Evolutionary conservation across 2,329 filamentous ascomycete species (phyloP), one percentile per base, ranked within the genome.

Genomic region (Exophiala sp.): DNA sequence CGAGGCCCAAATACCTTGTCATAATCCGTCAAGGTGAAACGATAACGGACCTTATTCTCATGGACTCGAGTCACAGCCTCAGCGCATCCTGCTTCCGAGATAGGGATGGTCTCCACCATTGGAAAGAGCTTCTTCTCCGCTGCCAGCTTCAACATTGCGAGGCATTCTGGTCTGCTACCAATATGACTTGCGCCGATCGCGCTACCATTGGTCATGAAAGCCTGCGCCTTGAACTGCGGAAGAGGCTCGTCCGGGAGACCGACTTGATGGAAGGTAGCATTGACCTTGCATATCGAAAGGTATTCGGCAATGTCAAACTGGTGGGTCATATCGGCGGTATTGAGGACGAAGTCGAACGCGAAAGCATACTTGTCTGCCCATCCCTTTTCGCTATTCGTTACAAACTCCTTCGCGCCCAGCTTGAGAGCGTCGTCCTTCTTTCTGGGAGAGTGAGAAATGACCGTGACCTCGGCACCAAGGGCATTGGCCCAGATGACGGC

Each of bases 271-370:
- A 82, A 80, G 24, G 74, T 70, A 18, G 75, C 73, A 22, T 73
- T 73, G 30, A 80, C 70, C 53, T 73, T 75, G 22, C 80, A 66
- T 0, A 73, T 74, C 0, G 68, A 70, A 46, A 80, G 63, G 60
- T 80, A 80, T 1, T 68, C 65, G 24, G 39, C 14, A n/a, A 84
- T 63, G 59, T 81, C 71, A 58, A 83, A 81, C 43, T 72, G 69
- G 63, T 81, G 85, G 54, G 93, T 93, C 70, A 86, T 82, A 67
- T 79, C 83, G 52, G 87, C 86, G 46, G 82, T 83, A 71, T 87
- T 86, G 67, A 88, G 79, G 59, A 79, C 82, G 65, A 82, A 84
- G 63, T 80, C 78, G 63, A 81, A 78, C 38, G 72, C 75, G 64
- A 72, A 77, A 14, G 65, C 70, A 62, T 74, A 75, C 16, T 70